These are phyloP conservation scores for Apiospora koreana DNA, from an alignment of 2,329 filamentous ascomycete species.

Conservation along the genomic window DNA sequence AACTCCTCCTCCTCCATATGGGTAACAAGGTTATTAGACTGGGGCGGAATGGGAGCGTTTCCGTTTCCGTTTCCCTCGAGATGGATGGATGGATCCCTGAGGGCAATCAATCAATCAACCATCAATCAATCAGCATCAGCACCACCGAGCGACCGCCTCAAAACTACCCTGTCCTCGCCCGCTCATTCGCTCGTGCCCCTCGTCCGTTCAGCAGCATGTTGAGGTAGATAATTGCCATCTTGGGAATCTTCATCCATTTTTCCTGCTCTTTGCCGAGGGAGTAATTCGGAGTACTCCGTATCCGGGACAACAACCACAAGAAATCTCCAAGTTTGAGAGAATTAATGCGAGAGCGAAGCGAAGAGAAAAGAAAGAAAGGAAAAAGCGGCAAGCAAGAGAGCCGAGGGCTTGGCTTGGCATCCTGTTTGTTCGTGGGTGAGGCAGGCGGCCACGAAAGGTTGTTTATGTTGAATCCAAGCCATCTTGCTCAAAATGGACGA, in stretches of 20 bases:
- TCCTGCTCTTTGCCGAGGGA: not conserved
- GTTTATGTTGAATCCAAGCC: not conserved
- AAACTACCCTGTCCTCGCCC: not conserved
- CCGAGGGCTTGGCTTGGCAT: not conserved
- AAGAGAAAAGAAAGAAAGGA: not conserved
- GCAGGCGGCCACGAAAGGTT: not conserved
- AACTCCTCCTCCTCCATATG: slow-evolving; percentile 1
- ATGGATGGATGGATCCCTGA: not conserved
- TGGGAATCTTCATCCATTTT: not conserved
- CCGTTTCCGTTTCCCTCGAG: not conserved
- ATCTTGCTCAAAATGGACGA: not conserved
- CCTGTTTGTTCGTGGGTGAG: not conserved
- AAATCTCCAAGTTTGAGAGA: not conserved
- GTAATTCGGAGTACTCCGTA: not conserved
- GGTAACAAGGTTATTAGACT: slow-evolving; percentile 4
- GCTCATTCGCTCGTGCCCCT: not conserved
- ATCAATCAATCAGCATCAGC: not conserved
- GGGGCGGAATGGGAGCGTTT: not conserved
- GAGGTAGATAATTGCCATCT: not conserved
- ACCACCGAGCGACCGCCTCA: too few species aligned
- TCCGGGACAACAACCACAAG: not conserved
- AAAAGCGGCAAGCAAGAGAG: not conserved
- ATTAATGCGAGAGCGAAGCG: not conserved
- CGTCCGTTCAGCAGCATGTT: not conserved
- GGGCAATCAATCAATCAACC: slow-evolving; percentile 4